Evolutionary conservation across 495 filamentous ascomycete genomes (phyloP), one percentile per base, ranked within the genome.

Genomic region (Cetradonia linearis): DNA sequence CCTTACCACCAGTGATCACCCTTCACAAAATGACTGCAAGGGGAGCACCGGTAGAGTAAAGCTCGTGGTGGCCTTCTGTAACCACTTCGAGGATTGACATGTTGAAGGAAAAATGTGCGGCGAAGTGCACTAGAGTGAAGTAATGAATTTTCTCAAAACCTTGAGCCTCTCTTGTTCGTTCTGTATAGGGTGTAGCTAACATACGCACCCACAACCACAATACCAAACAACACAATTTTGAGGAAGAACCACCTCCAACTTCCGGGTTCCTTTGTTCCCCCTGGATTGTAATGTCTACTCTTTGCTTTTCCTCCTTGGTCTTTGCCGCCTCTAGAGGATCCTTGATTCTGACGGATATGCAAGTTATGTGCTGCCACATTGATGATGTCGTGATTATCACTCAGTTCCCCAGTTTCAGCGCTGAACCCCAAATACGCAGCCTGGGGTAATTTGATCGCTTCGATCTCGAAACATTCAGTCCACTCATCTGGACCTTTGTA

Each of bases 311-410:
- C 66, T 69, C 70, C 59, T 73, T 58, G 60, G 71, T 76, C 66
- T 46, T 46, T 46, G 66, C 65, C 67, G 55, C 69, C 63, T 71
- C 59, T 68, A 18, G 55, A 38, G 44, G 46, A 33, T 20, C 55
- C 27, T 38, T 58, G 27, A 10, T 52, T 47, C 74, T 79, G 56
- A 84, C 73, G 59, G n/a, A 78, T 79, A 73, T 99, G 96, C 31
- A 97, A 78, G 70, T 96, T 97, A 78, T 88, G 87, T 42, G 91
- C 83, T 60, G 85, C 76, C 70, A 99, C 81, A 58, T 81, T 86
- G 71, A 97, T 86, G 72, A 99, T 94, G 72, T 99, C 94, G 81
- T 95, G 90, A 78, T 96, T 95, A 73, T 99, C 94, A 71, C 82
- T 88, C 65, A 99, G 80, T 74, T 99, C 94, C 66, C 94, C 94